Conservation (phyloP, 2,329 filamentous ascomycete species). For the Microcyclospora tardicrescens region DNA sequence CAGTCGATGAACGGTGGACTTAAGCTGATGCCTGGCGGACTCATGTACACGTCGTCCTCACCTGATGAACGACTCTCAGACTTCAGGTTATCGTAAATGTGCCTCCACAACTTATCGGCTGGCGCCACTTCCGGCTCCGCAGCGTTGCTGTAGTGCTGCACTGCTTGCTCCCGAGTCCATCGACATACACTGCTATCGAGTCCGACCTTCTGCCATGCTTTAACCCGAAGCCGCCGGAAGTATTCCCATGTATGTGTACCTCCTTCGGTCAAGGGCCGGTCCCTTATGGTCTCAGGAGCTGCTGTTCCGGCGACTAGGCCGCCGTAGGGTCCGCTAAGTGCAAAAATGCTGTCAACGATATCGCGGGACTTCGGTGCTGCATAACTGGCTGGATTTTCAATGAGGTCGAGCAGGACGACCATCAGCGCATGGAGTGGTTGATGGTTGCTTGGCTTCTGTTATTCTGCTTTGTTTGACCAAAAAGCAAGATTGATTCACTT, state of each 20-base stretch:
- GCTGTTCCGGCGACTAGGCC: slow-evolving; percentile 1
- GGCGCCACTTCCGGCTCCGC: background rate
- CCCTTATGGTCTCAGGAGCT: background rate
- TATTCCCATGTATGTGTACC: slow-evolving; percentile 1
- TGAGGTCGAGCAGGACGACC: slow-evolving; percentile 1
- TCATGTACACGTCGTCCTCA: no score
- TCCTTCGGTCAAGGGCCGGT: slow-evolving; percentile 2
- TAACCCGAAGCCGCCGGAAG: background rate
- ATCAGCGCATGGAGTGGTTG: slow-evolving; percentile 2
- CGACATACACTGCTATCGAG: background rate
- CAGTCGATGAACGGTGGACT: slow-evolving; percentile 1
- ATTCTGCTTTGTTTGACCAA: no score
- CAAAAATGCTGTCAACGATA: slow-evolving; percentile 1
- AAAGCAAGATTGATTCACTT: no score
- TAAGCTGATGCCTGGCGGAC: background rate
- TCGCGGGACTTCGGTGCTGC: background rate
- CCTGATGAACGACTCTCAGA: no score
- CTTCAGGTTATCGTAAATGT: no score
- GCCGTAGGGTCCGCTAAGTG: background rate
- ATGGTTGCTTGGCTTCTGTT: background rate
- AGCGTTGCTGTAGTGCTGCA: background rate
- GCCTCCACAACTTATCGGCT: background rate
- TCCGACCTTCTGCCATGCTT: slow-evolving; percentile 1
- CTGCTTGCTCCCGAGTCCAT: slow-evolving; percentile 2
- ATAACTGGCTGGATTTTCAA: background rate